Evolutionary conservation across 2,329 filamentous ascomycete genomes (phyloP).

Genomic region (Neophaeococcomyces aloes): DNA sequence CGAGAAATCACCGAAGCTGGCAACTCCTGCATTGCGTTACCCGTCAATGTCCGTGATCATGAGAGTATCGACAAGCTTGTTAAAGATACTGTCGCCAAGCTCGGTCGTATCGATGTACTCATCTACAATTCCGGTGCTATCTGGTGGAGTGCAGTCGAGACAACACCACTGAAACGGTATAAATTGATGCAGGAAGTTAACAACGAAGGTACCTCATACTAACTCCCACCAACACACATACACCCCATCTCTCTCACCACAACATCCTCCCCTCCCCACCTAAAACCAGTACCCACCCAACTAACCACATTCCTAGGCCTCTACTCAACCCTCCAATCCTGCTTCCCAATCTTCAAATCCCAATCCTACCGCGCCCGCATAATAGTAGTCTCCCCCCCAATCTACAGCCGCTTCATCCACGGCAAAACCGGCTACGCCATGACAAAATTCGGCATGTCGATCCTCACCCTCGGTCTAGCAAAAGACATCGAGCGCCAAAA

Average conservation of each 20-base stretch:
- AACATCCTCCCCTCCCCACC: background rate
- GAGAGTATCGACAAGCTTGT: conserved; percentile 52
- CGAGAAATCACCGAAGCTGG: conserved; percentile 60
- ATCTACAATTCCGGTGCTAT: conserved; percentile 80
- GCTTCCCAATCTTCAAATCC: conserved; percentile 46
- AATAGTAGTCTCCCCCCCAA: conserved; percentile 71
- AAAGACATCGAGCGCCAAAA: conserved; percentile 68
- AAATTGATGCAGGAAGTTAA: conserved; percentile 68
- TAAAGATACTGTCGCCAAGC: conserved; percentile 46
- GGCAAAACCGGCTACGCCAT: conserved; percentile 78
- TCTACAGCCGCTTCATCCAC: conserved; percentile 74
- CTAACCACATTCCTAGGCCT: conserved; percentile 34
- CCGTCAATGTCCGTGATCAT: conserved; percentile 60
- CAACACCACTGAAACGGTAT: conserved; percentile 66
- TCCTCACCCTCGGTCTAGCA: conserved; percentile 67
- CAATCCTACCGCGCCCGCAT: conserved; percentile 49
- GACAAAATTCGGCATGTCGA: conserved; percentile 61
- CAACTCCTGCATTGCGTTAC: conserved; percentile 53
- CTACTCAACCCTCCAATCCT: conserved; percentile 60
- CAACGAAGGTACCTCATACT: conserved; percentile 46
- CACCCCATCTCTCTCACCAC: no score
- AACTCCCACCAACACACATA: no score
- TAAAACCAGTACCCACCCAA: background rate
- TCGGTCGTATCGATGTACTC: conserved; percentile 59
- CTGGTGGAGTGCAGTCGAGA: conserved; percentile 67